Percentiles rank a stretch among this genome's conserved stretches.
These are phyloP conservation scores for Acorus calamus DNA, from an alignment of 106 monocot genomes.

Conservation along the genomic window DNA sequence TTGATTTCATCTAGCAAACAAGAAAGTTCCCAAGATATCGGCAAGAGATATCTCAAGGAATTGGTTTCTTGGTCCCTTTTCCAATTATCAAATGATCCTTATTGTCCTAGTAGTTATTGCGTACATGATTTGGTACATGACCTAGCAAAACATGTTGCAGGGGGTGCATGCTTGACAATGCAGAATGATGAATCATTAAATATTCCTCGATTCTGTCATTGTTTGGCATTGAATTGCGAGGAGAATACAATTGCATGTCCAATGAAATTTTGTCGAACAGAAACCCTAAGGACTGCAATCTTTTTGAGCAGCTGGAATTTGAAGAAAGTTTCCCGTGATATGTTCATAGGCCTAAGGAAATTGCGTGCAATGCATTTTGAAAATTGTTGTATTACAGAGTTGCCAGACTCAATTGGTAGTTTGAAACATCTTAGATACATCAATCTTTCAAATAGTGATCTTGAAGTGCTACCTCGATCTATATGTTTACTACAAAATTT, in stretches of 20 bases:
- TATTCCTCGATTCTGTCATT: not conserved
- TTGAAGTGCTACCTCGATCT: constrained; percentile 5
- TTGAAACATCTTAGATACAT: constrained; percentile 30
- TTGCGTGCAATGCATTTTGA: not conserved
- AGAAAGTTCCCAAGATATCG: constrained; percentile 19
- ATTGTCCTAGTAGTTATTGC: not conserved
- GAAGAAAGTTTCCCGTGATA: too few species aligned
- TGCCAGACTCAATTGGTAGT: constrained; percentile 11
- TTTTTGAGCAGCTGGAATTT: too few species aligned
- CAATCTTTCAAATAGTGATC: not conserved
- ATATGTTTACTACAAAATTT: not conserved
- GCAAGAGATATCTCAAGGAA: constrained; percentile 17
- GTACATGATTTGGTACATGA: constrained; percentile 43
- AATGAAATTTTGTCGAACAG: not conserved
- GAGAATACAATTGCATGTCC: too few species aligned
- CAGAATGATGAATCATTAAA: not conserved
- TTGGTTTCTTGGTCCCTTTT: constrained; percentile 12
- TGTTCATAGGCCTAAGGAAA: not conserved
- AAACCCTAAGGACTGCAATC: too few species aligned
- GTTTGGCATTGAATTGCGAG: too few species aligned
- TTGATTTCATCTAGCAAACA: constrained; percentile 11
- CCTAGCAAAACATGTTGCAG: constrained; percentile 22
- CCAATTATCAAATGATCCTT: not conserved
- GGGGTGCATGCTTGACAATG: constrained; percentile 9
- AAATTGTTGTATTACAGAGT: not conserved